Conservation (phyloP, 1,284 basidiomycete species). For the Ceratobasidium sp. region DNA sequence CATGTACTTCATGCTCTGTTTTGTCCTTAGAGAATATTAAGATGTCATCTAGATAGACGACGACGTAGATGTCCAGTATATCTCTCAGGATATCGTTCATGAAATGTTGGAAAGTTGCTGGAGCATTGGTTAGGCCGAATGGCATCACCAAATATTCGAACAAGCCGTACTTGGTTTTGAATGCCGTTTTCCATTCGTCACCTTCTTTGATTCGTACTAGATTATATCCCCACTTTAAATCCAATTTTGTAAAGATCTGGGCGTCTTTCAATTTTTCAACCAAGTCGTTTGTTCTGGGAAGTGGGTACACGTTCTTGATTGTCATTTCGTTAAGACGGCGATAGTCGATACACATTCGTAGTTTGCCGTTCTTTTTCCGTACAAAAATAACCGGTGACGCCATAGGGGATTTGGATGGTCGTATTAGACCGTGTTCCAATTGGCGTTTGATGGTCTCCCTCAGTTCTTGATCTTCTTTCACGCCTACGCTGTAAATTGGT, state of each 20-base stretch:
- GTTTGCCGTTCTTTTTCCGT: no score
- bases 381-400: no score
- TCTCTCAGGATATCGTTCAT: conserved; percentile 41
- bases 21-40: conserved; percentile 54
- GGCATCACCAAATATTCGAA: conserved; percentile 41
- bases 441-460: no score
- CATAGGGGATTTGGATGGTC: no score
- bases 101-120: conserved; percentile 28
- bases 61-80: conserved; percentile 15
- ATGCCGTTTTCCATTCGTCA: no score
- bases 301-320: no score
- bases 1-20: conserved; percentile 52
- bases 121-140: conserved; percentile 29
- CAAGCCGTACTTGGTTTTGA: conserved; percentile 25
- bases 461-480: no score
- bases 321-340: no score
- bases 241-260: not conserved
- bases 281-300: not conserved
- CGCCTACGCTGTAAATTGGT: no score
- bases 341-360: no score
- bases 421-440: no score
- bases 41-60: conserved; percentile 47
- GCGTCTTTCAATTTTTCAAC: not conserved
- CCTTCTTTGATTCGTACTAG: conserved; percentile 51
- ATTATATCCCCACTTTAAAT: conserved; percentile 20